phyloP scores from a whole-genome alignment of 73 alveolate genomes.

The Paramecium sexaurelia region DNA sequence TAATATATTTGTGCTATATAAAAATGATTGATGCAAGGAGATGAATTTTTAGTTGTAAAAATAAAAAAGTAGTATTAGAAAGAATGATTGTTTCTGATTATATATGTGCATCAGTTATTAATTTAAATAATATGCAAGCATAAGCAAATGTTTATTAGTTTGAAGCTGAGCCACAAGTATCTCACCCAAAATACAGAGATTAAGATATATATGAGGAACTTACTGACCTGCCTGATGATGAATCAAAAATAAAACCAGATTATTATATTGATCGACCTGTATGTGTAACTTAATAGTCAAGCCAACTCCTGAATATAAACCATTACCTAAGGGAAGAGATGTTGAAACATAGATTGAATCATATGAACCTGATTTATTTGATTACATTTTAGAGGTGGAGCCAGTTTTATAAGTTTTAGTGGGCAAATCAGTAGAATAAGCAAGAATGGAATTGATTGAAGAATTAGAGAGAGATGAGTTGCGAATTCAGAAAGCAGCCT shows the following conservation, averaged over 20 bases:
- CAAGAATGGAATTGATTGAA: conserved; percentile 95
- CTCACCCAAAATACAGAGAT: conserved; percentile 51
- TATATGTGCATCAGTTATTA: conserved; percentile 52
- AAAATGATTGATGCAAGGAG: not conserved
- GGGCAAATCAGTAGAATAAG: conserved; percentile 90
- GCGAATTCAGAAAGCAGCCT: conserved; percentile 85
- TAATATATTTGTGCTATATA: not conserved
- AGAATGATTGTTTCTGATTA: not conserved
- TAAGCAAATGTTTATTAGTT: conserved; percentile 29
- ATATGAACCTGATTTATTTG: conserved; percentile 70
- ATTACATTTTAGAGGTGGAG: conserved; percentile 78
- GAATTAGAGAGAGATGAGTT: conserved; percentile 90
- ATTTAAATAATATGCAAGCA: not conserved
- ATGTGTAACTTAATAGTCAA: conserved; percentile 27
- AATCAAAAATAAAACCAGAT: conserved; percentile 91
- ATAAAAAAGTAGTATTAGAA: not conserved
- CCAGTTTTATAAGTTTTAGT: conserved; percentile 92
- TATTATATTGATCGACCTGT: conserved; percentile 91
- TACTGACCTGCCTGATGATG: conserved; percentile 71
- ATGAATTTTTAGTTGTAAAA: not conserved
- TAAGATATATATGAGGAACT: conserved; percentile 49
- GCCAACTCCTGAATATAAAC: conserved; percentile 90
- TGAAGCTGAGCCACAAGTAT: conserved; percentile 54
- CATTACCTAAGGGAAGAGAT: conserved; percentile 88
- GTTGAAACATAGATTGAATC: conserved; percentile 89